phyloP scores from a whole-genome alignment of 2,329 filamentous ascomycete genomes.

The Alternaria postmessia region DNA sequence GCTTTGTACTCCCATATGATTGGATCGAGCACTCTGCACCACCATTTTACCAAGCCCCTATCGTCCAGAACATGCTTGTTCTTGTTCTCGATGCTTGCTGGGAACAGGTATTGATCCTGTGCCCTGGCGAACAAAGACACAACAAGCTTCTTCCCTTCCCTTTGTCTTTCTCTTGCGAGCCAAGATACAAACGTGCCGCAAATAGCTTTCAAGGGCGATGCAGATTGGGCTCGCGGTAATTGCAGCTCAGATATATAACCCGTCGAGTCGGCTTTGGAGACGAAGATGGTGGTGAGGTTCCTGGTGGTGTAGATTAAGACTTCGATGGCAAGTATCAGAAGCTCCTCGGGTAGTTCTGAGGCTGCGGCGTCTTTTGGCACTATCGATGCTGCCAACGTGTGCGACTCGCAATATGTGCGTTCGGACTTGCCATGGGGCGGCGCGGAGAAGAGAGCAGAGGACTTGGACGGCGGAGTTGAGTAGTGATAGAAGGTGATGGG shows the following conservation, averaged over 20 bases:
- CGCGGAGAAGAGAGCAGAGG: conserved; percentile 79
- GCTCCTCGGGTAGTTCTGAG: conserved; percentile 51
- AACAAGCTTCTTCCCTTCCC: conserved; percentile 72
- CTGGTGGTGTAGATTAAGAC: conserved; percentile 84
- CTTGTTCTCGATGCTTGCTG: conserved; percentile 83
- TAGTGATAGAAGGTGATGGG: conserved; percentile 82
- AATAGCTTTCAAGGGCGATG: conserved; percentile 77
- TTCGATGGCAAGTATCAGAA: conserved; percentile 85
- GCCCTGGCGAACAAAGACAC: conserved; percentile 91
- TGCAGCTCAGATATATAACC: conserved; percentile 78
- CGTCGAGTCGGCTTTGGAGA: conserved; percentile 96
- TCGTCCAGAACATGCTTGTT: conserved; percentile 94
- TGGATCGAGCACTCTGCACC: conserved; percentile 86
- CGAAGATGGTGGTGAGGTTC: conserved; percentile 84
- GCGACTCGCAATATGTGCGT: conserved; percentile 84
- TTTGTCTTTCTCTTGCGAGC: conserved; percentile 72
- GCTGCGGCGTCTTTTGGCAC: conserved; percentile 38
- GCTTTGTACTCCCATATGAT: conserved; percentile 65
- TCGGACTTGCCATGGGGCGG: conserved; percentile 76
- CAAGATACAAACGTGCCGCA: conserved; percentile 78
- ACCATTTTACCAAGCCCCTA: conserved; percentile 90
- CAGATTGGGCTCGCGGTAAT: conserved; percentile 57
- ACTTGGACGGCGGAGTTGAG: conserved; percentile 80
- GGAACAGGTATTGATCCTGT: conserved; percentile 94
- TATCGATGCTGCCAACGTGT: conserved; percentile 73